Base-by-base conservation (phyloP, 306 rosid genomes). In the Castanospermum australe region DNA sequence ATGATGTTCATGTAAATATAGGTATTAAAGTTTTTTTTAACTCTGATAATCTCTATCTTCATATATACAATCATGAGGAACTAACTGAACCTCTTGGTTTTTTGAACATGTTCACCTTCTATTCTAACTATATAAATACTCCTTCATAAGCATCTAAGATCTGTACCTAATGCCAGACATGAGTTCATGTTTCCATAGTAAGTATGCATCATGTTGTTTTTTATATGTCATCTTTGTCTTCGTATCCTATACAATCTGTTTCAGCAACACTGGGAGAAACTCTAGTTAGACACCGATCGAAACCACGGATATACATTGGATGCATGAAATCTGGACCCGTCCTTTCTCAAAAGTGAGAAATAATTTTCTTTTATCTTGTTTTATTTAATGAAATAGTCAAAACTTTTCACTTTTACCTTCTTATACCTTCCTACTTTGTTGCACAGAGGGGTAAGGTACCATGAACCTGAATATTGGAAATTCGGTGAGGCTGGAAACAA, bases 301-400 rank as follows among this genome's bases (percentile, higher is more conserved):
- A 93, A 80, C 90, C 76, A 30, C 88, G 90, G 61, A 78, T 91
- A 41, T 96, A 96, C 88, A 89, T 96, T 50, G 98, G 99, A 67
- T 96, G 99, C 96, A 96, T 96, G 99, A 96, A 96, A 91, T 96
- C 99, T 51, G 99, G 99, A 51, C 99, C 98, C 24, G 98, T 96
- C 45, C 87, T 96, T 61, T 70, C 93, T 51, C 99, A 91, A 71
- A 93, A 93, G 99, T 93, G 79, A 86, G 92, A 42, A 11, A 12
- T 33, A 7, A 4, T 71, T 70, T 51, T 67, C 22, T 35, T 45
- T 44, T 55, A 8, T 55, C 39, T 51, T 41, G 24, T 48, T 75
- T 20, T 1, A 73, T 80, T 70, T 48, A 61, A 45, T 60, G 38
- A 42, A 73, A 20, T 24, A 69, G 25, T 4, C 30, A 17, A 35